These are phyloP conservation scores for Sporothrix mexicana DNA, from an alignment of 2,329 filamentous ascomycete genomes.

Conservation along the genomic window DNA sequence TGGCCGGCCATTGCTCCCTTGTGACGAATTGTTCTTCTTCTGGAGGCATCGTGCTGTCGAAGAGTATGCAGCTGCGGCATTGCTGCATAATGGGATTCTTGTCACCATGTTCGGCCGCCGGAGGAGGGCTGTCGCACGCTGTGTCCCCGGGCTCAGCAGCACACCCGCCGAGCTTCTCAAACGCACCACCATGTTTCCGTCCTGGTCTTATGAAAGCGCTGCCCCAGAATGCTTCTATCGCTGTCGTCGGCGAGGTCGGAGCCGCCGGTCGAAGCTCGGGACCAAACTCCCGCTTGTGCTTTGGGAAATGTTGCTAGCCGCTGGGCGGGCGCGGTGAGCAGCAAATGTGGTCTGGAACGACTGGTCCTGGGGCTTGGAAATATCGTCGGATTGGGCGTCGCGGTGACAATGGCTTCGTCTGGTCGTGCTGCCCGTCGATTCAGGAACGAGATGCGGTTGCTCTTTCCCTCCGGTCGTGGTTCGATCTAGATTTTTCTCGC, in stretches of 20 bases:
- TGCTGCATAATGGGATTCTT: neutral
- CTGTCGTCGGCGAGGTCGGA: slow-evolving; percentile 17
- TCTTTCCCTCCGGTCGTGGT: slow-evolving; percentile 5
- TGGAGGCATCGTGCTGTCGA: slow-evolving; percentile 19
- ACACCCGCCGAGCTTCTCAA: slow-evolving; percentile 23
- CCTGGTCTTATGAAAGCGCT: neutral
- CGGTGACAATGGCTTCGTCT: slow-evolving; percentile 27
- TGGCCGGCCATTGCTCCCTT: neutral
- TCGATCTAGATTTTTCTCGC: slow-evolving; percentile 29
- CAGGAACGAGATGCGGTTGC: neutral
- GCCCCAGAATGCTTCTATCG: neutral
- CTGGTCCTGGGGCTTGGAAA: too few species aligned
- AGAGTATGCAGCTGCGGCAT: slow-evolving; percentile 8
- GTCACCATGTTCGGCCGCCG: slow-evolving; percentile 8
- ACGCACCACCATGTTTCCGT: slow-evolving; percentile 28
- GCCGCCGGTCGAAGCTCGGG: slow-evolving; percentile 13
- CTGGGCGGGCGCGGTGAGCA: neutral
- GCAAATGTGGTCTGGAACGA: neutral
- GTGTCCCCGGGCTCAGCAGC: slow-evolving; percentile 27
- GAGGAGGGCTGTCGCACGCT: slow-evolving; percentile 19
- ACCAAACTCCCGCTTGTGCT: neutral
- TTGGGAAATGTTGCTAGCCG: neutral
- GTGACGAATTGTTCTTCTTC: neutral
- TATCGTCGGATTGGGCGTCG: neutral
- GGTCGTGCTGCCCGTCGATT: neutral